Evolutionary conservation across 495 filamentous ascomycete genomes (phyloP), one percentile per base, ranked within the genome.

Genomic region (Cetradonia linearis): DNA sequence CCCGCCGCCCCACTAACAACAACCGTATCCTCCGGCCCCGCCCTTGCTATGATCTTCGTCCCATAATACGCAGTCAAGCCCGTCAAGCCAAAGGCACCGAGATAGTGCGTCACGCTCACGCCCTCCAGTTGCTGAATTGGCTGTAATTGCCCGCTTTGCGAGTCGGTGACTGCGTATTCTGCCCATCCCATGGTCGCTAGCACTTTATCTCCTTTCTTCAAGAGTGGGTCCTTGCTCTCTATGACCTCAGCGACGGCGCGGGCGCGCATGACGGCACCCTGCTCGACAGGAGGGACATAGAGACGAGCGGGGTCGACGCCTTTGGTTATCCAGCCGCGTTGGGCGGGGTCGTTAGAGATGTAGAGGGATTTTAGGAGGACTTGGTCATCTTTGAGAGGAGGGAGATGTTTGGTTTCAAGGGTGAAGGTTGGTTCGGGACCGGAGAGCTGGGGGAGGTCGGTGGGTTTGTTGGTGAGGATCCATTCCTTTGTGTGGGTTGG

Each of bases 281-380:
- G 72, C 27, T 73, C 63, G 0, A 88, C 79, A 2, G 86, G 83
- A 0, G 80, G 73, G 6, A 77, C 31, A 70, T 88, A 89, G 16
- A 81, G 78, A 40, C 83, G 71, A 16, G 63, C 67, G 9, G 70
- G 65, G 30, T 71, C 66, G 20, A 71, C 55, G 65, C 65, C 66
- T 72, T 77, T 69, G 63, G 69, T 63, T 55, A 91, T 78, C 86
- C 85, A 87, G 46, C 76, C 76, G 55, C 86, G 76, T 74, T 87
- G 85, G 34, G 83, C 83, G 0, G 86, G 86, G 69, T 90, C 86
- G 60, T 85, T 80, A 49, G 81, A 85, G 58, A 88, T 63, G 68
- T 82, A 86, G 14, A 83, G 71, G 1, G 71, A 68, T 66, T 86
- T 79, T 33, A 87, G 59, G 16, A 87, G 77, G 61, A 84, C 68